Percentiles rank a stretch among this genome's conserved stretches.
phyloP scores from a whole-genome alignment of 331 rosid genomes.

The Cucumis variabilis region DNA sequence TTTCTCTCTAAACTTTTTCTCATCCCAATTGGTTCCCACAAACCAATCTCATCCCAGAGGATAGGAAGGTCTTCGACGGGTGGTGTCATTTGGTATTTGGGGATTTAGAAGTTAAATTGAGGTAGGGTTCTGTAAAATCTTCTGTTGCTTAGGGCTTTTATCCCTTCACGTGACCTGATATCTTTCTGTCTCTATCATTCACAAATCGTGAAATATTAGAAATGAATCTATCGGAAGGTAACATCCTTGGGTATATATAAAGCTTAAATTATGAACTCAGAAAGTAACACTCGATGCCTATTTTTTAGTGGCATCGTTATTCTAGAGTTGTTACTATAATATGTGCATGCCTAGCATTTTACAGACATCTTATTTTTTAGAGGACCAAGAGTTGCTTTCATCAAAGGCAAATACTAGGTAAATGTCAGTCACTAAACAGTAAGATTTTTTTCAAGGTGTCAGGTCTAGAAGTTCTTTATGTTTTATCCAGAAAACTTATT shows the following conservation, averaged over 20 bases:
- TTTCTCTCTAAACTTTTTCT: no score
- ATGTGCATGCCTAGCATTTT: neutral
- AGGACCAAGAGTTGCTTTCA: neutral
- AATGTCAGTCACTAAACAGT: neutral
- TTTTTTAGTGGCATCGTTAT: neutral
- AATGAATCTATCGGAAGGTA: no score
- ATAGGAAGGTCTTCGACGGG: no score
- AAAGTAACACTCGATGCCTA: neutral
- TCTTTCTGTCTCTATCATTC: no score
- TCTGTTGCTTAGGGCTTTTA: no score
- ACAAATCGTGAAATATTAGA: no score
- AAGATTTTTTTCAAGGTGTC: neutral
- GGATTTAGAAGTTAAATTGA: no score
- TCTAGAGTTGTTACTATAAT: neutral
- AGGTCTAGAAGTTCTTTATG: neutral
- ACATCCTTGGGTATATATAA: neutral
- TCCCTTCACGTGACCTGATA: no score
- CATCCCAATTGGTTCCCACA: no score
- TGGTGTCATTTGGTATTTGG: no score
- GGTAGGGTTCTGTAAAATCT: no score
- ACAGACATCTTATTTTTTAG: neutral
- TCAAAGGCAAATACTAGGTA: neutral
- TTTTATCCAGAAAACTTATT: neutral
- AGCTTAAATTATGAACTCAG: neutral
- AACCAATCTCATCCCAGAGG: no score